phyloP scores from a whole-genome alignment of 2,329 filamentous ascomycete species.

The Stagonosporopsis rhizophila region DNA sequence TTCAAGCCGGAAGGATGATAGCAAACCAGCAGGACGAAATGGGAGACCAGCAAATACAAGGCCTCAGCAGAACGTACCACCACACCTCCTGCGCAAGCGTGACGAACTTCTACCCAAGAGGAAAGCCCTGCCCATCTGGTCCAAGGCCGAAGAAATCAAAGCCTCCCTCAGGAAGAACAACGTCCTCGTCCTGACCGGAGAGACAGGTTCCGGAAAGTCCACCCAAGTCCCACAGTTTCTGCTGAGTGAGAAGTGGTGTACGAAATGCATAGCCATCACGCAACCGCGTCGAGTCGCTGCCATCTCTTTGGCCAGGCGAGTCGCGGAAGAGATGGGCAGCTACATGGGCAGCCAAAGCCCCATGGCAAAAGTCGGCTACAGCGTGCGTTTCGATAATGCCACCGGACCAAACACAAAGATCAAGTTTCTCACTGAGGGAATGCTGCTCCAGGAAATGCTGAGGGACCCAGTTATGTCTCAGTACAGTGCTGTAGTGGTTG shows the following conservation, averaged over 20 bases:
- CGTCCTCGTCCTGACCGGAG: conserved; percentile 85
- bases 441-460: conserved; percentile 92
- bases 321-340: conserved; percentile 81
- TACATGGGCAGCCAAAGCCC: conserved; percentile 66
- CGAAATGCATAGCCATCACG: conserved; percentile 82
- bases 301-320: conserved; percentile 85
- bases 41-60: neutral
- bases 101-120: conserved; percentile 60
- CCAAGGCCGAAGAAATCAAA: conserved; percentile 73
- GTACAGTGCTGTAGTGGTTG: conserved; percentile 90
- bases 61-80: conserved; percentile 22
- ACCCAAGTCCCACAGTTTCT: conserved; percentile 96
- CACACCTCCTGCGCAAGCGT: conserved; percentile 52
- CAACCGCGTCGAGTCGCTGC: conserved; percentile 94
- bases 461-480: conserved; percentile 80
- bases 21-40: conserved; percentile 1
- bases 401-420: conserved; percentile 82
- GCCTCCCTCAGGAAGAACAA: conserved; percentile 68
- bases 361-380: conserved; percentile 80
- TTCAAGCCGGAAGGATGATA: conserved; percentile 1
- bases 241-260: conserved; percentile 80
- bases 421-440: conserved; percentile 96
- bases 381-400: conserved; percentile 90
- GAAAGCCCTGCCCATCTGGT: conserved; percentile 81
- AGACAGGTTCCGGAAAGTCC: conserved; percentile 96